Conservation (phyloP, 2,329 filamentous ascomycete genomes). For the Penicillium sp. region DNA sequence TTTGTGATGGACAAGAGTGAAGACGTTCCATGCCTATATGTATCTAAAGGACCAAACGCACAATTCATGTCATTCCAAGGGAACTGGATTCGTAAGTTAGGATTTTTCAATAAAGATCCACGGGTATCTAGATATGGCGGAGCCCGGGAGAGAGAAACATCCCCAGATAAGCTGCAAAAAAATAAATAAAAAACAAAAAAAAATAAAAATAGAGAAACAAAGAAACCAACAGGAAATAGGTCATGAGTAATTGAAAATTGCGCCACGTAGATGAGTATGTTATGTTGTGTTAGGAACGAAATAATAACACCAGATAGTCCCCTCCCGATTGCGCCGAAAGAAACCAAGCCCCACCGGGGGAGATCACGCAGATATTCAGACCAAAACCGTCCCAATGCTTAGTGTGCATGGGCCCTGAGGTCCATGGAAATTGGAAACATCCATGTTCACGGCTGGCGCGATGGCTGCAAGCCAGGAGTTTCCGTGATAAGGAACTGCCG, state of each 20-base stretch:
- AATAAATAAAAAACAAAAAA: neutral
- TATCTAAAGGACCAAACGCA: neutral
- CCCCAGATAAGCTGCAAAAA: neutral
- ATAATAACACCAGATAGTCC: conserved; percentile 5
- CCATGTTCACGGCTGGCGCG: conserved; percentile 3
- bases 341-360: conserved; percentile 4
- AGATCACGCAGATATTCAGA: conserved; percentile 11
- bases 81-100: conserved; percentile 6
- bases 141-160: neutral
- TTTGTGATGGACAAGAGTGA: neutral
- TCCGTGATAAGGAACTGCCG: conserved; percentile 2
- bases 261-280: conserved; percentile 16
- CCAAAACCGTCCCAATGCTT: conserved; percentile 17
- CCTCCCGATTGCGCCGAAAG: conserved; percentile 13
- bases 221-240: neutral
- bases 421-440: neutral
- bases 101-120: neutral
- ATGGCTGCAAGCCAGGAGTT: conserved; percentile 3
- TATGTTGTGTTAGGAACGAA: conserved; percentile 9
- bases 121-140: conserved; percentile 10
- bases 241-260: conserved; percentile 2
- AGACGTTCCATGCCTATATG: neutral
- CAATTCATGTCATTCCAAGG: neutral
- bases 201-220: too few relatives aligned
- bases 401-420: neutral